phyloP scores from a whole-genome alignment of 495 filamentous ascomycete species.

The Lineolata rhizophorae region DNA sequence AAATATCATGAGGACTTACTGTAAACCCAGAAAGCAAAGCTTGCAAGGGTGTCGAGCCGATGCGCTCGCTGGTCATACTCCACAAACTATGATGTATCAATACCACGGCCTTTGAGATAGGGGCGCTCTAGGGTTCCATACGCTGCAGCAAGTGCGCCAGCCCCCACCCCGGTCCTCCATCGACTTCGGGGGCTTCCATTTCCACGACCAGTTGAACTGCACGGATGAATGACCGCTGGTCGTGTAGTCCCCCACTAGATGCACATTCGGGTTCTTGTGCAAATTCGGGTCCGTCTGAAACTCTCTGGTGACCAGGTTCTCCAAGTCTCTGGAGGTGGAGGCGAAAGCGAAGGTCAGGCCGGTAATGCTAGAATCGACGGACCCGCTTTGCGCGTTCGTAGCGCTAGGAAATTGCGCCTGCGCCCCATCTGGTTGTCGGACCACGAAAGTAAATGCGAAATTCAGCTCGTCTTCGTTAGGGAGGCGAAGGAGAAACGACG shows the following conservation, averaged over 20 bases:
- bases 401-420: conserved; percentile 20
- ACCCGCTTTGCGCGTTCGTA: conserved; percentile 24
- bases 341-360: conserved; percentile 85
- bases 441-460: conserved; percentile 79
- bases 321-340: conserved; percentile 63
- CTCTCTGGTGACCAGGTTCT: conserved; percentile 81
- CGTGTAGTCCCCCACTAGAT: conserved; percentile 68
- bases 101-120: conserved; percentile 1
- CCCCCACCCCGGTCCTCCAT: conserved; percentile 71
- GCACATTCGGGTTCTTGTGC: conserved; percentile 84
- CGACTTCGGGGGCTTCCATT: conserved; percentile 76
- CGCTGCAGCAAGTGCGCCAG: conserved; percentile 87
- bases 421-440: conserved; percentile 40
- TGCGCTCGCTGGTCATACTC: conserved; percentile 92
- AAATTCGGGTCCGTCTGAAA: conserved; percentile 95
- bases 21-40: conserved; percentile 87
- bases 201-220: conserved; percentile 89
- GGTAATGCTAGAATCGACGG: conserved; percentile 54
- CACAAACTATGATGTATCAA: conserved; percentile 37
- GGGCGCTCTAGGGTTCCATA: conserved; percentile 20
- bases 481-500: conserved; percentile 68
- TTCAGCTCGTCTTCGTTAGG: conserved; percentile 74
- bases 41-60: conserved; percentile 64
- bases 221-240: conserved; percentile 65
- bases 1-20: too few species aligned